Base-by-base conservation (phyloP, 208 protist species). In the Acanthamoeba healyi region DNA sequence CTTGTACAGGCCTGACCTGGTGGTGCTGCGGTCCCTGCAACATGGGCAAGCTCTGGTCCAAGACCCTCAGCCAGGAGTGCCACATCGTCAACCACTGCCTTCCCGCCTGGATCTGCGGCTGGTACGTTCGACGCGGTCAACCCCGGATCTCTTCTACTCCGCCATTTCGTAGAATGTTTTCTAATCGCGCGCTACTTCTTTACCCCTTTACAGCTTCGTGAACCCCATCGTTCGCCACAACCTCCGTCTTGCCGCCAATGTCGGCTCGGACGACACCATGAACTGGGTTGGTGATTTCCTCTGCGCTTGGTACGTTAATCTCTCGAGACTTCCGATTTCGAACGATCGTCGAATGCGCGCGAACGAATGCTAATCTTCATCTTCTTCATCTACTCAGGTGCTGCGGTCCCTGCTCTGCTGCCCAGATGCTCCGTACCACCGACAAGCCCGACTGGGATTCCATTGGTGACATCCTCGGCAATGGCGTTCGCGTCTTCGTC, bases 271-370 rank as follows among this genome's bases (percentile, higher is more conserved):
- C 44, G 74, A 84, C 42, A 19, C 44, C 22, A 1, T 56, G 40
- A 54, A 84, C 74, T 84, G 74, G 74, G 14, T 84, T 4, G 74
- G 74, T 7, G 74, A 84, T 42, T 84, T 84, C 74, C 9, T 84
- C 29, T 84, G 74, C 22, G 74, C 44, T 15, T 84, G 74, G 74
- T 84, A 19, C 74, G 44, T 56, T 26, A 65, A 0, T 24, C n/a
- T n/a, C n/a, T n/a, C n/a, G n/a, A n/a, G n/a, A 54, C 5, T 2
- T 22, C 2, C 44, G 5, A 2, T 19, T 24, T 82, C 14, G 9
- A 36, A 10, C 14, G 22, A n/a, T n/a, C 36, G 10, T 77, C n/a
- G 34, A 3, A 4, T 49, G 44, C 44, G 7, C 12, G 44, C 44
- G 44, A 4, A 12, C 44, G 4, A 4, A 49, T 12, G 44, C 44